Evolutionary conservation across 2,329 filamentous ascomycete genomes (phyloP).

Genomic region (Polychaeton citri): DNA sequence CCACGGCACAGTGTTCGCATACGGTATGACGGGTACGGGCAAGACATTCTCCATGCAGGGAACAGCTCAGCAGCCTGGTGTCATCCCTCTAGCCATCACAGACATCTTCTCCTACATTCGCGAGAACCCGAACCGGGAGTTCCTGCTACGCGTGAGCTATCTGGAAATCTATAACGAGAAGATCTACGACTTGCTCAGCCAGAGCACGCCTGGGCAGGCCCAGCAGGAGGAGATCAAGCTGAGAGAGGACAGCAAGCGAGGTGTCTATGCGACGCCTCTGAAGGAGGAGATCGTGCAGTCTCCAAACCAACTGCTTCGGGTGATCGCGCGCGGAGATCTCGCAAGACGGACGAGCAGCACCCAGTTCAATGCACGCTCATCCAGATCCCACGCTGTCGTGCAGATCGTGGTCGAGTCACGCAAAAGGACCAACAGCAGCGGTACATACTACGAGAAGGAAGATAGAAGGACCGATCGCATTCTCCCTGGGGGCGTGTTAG

Average conservation of each 20-base stretch:
- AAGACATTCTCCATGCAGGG: slow-evolving; percentile 99
- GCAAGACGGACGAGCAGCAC: slow-evolving; percentile 84
- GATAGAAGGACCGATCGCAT: slow-evolving; percentile 51
- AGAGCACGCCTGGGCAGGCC: slow-evolving; percentile 45
- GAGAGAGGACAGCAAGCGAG: slow-evolving; percentile 88
- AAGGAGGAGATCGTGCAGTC: slow-evolving; percentile 99
- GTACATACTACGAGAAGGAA: slow-evolving; percentile 30
- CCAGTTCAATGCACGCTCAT: slow-evolving; percentile 93
- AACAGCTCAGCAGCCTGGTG: slow-evolving; percentile 85
- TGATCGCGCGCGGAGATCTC: slow-evolving; percentile 88
- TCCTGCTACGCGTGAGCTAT: slow-evolving; percentile 89
- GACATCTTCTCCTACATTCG: slow-evolving; percentile 99
- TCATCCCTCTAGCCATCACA: slow-evolving; percentile 92
- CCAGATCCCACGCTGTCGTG: slow-evolving; percentile 93
- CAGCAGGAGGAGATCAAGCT: slow-evolving; percentile 91
- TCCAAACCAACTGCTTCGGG: slow-evolving; percentile 82
- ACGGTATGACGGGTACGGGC: slow-evolving; percentile 96
- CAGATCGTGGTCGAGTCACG: slow-evolving; percentile 97
- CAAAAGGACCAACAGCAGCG: slow-evolving; percentile 50
- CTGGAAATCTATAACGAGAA: slow-evolving; percentile 98
- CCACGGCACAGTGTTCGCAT: slow-evolving; percentile 94
- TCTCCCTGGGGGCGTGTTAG: slow-evolving; percentile 76
- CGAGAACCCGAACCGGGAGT: slow-evolving; percentile 88
- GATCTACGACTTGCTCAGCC: slow-evolving; percentile 83
- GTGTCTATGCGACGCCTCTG: slow-evolving; percentile 87